Base-by-base conservation (phyloP, 2,329 filamentous ascomycete genomes). In the Falciphora oryzae region DNA sequence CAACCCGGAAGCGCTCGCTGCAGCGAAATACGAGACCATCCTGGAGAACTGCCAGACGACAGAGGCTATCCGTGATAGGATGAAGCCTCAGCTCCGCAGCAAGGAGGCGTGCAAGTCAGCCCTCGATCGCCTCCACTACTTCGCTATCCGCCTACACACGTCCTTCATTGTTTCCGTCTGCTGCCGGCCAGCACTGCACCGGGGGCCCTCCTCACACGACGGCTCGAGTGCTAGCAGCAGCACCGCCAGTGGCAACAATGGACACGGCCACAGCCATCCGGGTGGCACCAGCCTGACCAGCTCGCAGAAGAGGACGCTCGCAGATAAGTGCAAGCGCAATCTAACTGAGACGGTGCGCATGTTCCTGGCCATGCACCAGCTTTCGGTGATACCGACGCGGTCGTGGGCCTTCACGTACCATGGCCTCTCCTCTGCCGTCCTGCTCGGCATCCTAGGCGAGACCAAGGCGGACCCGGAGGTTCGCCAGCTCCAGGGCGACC, bases 381-480 rank as follows among this genome's bases (percentile, higher is more conserved):
- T 89, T 35, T 88, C 85, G 2, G 83, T 87, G 11, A 88, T 89
- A 60, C 86, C 86, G 1, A 89, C 86, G 0, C 79, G 86, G 31
- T 88, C 85, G 65, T 89, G 86, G 86, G 86, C 86, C 0, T 89
- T 89, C 66, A 89, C 86, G 0, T 89, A 89, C 65, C 85, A 89
- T 69, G 85, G 86, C 1, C 79, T 89, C 10, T 89, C 86, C 11
- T 89, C 86, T 0, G 86, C 86, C 1, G 79, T 89, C 4, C 77
- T 89, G 4, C 81, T 89, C 11, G 86, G 86, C 22, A 87, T 89
- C 62, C 71, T 88, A 1, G 84, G 83, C 61, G 85, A 88, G 68
- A 87, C 85, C 2, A 87, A 88, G 72, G 78, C 82, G 2, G 85
- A 89, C 66, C 83, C 83, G 0, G 86, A 88, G 69, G 83, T 89